Evolutionary conservation across 192 early-diverging fungal genomes (phyloP).

Genomic region (Backusella westeae): DNA sequence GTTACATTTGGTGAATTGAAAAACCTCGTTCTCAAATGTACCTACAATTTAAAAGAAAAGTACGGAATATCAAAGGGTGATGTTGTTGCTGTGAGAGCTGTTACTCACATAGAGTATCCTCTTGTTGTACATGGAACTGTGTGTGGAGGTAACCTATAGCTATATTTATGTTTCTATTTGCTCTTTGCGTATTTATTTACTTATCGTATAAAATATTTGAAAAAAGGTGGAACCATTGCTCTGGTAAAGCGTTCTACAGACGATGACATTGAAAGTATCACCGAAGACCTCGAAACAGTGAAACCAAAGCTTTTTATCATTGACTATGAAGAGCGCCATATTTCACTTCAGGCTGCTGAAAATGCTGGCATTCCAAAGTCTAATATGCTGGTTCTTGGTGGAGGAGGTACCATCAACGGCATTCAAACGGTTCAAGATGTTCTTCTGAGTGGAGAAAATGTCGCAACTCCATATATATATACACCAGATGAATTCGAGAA

Average conservation of each 20-base stretch:
- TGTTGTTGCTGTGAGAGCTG: background rate
- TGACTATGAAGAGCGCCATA: background rate
- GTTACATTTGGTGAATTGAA: background rate
- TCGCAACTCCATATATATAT: background rate
- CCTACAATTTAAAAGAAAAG: background rate
- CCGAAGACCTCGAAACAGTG: background rate
- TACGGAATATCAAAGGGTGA: background rate
- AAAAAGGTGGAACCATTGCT: slow-evolving; percentile 1
- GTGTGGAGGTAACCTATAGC: background rate
- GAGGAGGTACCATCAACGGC: background rate
- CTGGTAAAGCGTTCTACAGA: background rate
- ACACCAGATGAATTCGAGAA: background rate
- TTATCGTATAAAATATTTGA: background rate
- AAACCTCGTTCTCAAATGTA: background rate
- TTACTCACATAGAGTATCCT: background rate
- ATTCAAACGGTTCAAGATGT: background rate
- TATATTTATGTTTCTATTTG: background rate
- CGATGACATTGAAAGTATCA: background rate
- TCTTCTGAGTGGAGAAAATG: background rate
- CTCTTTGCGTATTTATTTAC: background rate
- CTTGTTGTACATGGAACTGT: background rate
- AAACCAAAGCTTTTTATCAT: background rate
- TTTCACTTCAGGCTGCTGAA: background rate
- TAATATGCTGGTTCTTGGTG: background rate
- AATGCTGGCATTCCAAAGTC: background rate